Evolutionary conservation across 1,139 yeast species (phyloP), one percentile per base, ranked within the genome.

Genomic region (Hanseniaspora sp.): DNA sequence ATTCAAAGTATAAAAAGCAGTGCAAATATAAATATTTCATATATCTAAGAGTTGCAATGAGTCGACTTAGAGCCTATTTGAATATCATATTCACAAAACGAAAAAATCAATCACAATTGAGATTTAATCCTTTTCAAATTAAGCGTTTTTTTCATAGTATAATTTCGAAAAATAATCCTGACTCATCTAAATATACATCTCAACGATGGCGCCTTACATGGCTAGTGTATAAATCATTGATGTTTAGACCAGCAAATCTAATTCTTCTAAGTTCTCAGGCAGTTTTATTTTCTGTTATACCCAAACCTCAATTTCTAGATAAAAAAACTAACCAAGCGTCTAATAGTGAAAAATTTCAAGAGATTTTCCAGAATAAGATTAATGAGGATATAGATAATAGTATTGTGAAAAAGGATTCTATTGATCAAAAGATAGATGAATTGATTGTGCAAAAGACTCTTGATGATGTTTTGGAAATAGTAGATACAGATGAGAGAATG

Each of bases 231-330:
- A 51, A 33, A 30, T 39, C 45, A 39, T 34, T 38, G 18, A 51
- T 51, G 75, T 83, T 48, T 80, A 87, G 61, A 68, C 76, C 46
- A 80, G 79, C 63, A 82, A 92, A 88, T 65, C 80, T 49, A 83
- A 82, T 61, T 72, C 82, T 55, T 94, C 95, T 53, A 82, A 85
- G 33, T 76, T 82, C 48, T 71, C 86, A 11, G 92, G 94, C 63
- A 79, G 77, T 70, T 83, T 48, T 85, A 69, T 63, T 73, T 85
- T 58, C 71, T 85, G 45, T 71, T 76, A 61, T 83, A 82, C 64
- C 15, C 2, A 43, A 6, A 44, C 53, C 15, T n/a, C 46, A 29
- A 9, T 48, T 30, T 8, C 11, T 9, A 30, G 18, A 30, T n/a
- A 43, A n/a, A n/a, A 13, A 17, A 34, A 34, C 7, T 33, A 29